Base-by-base conservation (phyloP, 495 filamentous ascomycete genomes). In the Hamigera avellanea region DNA sequence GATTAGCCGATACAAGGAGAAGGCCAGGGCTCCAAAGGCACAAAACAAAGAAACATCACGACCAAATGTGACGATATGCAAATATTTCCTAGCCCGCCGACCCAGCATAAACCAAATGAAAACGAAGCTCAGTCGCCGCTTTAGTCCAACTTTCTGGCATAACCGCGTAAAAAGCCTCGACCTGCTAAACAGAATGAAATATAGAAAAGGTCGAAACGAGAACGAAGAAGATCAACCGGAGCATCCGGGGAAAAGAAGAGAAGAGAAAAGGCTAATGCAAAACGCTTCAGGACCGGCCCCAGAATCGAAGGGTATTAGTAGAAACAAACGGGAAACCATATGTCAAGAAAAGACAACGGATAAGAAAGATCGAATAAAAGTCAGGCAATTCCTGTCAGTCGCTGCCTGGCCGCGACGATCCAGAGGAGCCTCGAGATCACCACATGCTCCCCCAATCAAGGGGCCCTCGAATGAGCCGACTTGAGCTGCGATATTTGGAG, bases 311-410 rank as follows among this genome's bases (percentile, higher is more conserved):
- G 48, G 46, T 59, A 67, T 53, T 50, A 52, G 54, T 52, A 56
- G 45, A 61, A 38, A 44, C 12, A 30, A 33, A 12, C 14, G 14
- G 3, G 7, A 33, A 16, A 16, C 45, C 54, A 52, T 56, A 50
- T 41, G 60, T 57, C 52, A 48, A 49, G 58, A 49, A 44, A 52
- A 53, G 49, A 48, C 56, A 50, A 43, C 45, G 51, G 41, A 33
- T 37, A 58, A 54, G 49, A 57, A 44, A 52, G 50, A 49, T 55
- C 54, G 45, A 49, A 55, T 28, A 53, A 48, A 49, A 40, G 56
- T 41, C 40, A 43, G 43, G 26, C 33, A n/a, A n/a, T n/a, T 23
- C 21, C 21, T 23, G 21, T 9, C 21, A 23, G 9, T 9, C 21
- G 21, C 21, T 23, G 21, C 9, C 21, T 23, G 5, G 21, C 21